Percentiles rank a stretch among this genome's conserved stretches.
Evolutionary conservation across 1,284 basidiomycete species (phyloP).

Genomic region (Malassezia brasiliensis): DNA sequence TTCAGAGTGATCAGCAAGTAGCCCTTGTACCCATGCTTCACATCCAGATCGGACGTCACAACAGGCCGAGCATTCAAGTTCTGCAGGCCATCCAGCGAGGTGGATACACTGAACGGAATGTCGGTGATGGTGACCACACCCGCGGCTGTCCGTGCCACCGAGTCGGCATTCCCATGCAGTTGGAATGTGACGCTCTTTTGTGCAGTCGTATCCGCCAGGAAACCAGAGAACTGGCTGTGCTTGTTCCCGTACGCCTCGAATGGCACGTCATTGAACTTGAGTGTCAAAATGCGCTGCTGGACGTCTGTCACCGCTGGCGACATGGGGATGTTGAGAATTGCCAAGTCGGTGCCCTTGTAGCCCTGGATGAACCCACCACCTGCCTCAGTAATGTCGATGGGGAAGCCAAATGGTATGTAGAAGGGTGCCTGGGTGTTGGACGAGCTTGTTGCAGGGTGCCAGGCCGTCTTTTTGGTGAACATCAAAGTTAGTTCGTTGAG

Average conservation of each 20-base stretch:
- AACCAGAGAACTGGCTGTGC: conserved; percentile 57
- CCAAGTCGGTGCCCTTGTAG: conserved; percentile 56
- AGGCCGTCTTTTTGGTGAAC: conserved; percentile 56
- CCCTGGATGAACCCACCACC: conserved; percentile 59
- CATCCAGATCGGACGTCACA: conserved; percentile 59
- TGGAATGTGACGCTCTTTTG: conserved; percentile 53
- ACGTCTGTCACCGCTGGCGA: conserved; percentile 60
- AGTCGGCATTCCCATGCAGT: conserved; percentile 59
- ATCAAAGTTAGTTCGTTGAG: conserved; percentile 59
- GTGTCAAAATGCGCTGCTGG: conserved; percentile 57
- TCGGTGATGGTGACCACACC: conserved; percentile 57
- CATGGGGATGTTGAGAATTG: conserved; percentile 58
- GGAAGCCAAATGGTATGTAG: conserved; percentile 63
- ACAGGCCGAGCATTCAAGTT: conserved; percentile 59
- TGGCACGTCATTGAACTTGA: conserved; percentile 59
- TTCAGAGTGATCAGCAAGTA: conserved; percentile 62
- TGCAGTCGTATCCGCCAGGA: conserved; percentile 60
- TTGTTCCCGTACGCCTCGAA: conserved; percentile 56
- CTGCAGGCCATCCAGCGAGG: conserved; percentile 60
- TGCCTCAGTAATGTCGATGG: conserved; percentile 60
- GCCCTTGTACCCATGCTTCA: conserved; percentile 60
- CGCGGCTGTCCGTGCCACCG: conserved; percentile 59
- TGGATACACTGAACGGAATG: conserved; percentile 60
- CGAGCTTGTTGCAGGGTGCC: conserved; percentile 56
- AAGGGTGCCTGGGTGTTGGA: conserved; percentile 59